Conservation (phyloP, 1,139 yeast genomes). For the Cylindricascospora bacillispora region DNA sequence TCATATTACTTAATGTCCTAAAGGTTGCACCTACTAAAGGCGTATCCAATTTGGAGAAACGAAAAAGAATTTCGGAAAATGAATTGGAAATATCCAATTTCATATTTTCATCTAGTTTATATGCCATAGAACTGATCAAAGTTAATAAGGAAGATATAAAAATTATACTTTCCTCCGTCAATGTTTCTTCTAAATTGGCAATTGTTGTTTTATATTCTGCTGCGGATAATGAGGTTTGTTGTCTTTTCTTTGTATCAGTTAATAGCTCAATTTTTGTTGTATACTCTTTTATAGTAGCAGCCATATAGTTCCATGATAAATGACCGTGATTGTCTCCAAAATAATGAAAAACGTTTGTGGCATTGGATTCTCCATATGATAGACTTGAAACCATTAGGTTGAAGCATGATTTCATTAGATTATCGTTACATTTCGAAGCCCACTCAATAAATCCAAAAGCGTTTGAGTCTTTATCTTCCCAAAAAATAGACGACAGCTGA, state of each 20-base stretch:
- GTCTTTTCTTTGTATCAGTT: slow-evolving; percentile 18
- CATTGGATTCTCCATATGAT: slow-evolving; percentile 45
- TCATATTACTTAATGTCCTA: slow-evolving; percentile 39
- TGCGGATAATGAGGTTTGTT: slow-evolving; percentile 19
- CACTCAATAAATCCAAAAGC: slow-evolving; percentile 71
- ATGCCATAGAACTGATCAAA: slow-evolving; percentile 38
- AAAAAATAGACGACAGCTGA: slow-evolving; percentile 46
- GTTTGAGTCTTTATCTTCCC: slow-evolving; percentile 56
- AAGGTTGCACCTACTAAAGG: slow-evolving; percentile 44
- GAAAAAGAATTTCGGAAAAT: slow-evolving; percentile 30
- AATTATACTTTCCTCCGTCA: slow-evolving; percentile 73
- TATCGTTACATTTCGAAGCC: slow-evolving; percentile 78
- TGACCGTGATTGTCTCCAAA: slow-evolving; percentile 29
- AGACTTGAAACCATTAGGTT: slow-evolving; percentile 69
- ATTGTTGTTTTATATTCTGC: slow-evolving; percentile 16
- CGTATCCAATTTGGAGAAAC: slow-evolving; percentile 37
- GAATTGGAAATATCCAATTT: slow-evolving; percentile 13
- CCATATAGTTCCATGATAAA: slow-evolving; percentile 48
- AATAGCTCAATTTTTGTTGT: slow-evolving; percentile 34
- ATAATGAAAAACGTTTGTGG: slow-evolving; percentile 35
- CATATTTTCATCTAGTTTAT: slow-evolving; percentile 24
- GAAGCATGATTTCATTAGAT: slow-evolving; percentile 73
- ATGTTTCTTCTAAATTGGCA: slow-evolving; percentile 33
- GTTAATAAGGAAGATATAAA: slow-evolving; percentile 62
- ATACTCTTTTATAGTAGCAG: slow-evolving; percentile 45